Conservation (phyloP, 208 protist species). For the Acanthamoeba sp. region DNA sequence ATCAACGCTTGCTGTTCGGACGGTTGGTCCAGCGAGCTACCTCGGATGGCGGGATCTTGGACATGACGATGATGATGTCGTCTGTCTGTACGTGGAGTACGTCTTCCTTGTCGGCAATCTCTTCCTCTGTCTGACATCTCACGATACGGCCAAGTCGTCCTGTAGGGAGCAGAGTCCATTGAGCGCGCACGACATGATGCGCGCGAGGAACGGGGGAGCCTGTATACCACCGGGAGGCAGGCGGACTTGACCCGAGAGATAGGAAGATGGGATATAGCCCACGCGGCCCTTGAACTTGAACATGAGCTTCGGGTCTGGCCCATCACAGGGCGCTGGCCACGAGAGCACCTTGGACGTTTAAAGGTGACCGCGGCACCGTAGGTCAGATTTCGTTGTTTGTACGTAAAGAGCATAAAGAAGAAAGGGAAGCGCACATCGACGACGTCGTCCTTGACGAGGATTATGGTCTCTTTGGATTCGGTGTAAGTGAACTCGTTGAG, state of each 20-base stretch:
- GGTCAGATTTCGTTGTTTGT: background rate
- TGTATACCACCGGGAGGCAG: background rate
- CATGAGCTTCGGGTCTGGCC: background rate
- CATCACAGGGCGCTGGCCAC: background rate
- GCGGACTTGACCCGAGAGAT: background rate
- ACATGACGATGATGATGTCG: background rate
- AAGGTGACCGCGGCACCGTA: background rate
- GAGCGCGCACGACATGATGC: too few relatives aligned
- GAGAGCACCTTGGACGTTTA: background rate
- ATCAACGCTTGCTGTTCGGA: too few relatives aligned
- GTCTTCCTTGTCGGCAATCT: background rate
- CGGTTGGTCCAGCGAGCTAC: too few relatives aligned
- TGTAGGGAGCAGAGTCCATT: background rate
- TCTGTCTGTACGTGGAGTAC: background rate
- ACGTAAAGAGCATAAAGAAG: background rate
- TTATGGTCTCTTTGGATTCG: background rate
- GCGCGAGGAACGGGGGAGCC: too few relatives aligned
- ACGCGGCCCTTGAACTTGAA: conserved; percentile 2
- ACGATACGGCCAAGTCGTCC: background rate
- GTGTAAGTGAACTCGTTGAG: background rate
- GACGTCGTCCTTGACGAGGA: conserved; percentile 28
- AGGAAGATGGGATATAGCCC: background rate
- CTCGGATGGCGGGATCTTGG: background rate
- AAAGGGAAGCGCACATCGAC: background rate
- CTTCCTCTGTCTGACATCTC: background rate